Evolutionary conservation across 2,329 filamentous ascomycete genomes (phyloP).

Genomic region (Cyphellophora europaea): DNA sequence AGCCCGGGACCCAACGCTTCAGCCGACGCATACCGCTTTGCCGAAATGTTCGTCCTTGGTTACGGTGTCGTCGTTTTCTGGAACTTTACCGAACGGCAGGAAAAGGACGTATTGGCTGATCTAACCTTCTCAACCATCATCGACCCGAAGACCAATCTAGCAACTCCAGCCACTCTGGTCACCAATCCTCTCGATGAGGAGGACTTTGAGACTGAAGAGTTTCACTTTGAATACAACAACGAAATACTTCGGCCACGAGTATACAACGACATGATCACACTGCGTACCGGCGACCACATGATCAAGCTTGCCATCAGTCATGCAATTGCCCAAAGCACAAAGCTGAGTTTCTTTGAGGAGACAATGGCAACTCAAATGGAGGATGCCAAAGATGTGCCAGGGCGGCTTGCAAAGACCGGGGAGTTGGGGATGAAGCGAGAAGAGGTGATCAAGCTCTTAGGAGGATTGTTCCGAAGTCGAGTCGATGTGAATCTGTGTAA

Average conservation of each 20-base stretch:
- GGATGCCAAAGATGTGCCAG: slow-evolving; percentile 85
- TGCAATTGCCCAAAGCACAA: slow-evolving; percentile 94
- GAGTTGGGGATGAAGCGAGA: slow-evolving; percentile 82
- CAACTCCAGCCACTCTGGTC: slow-evolving; percentile 52
- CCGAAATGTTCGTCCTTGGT: slow-evolving; percentile 93
- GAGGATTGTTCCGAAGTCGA: slow-evolving; percentile 80
- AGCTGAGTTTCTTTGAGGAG: slow-evolving; percentile 92
- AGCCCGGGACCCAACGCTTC: slow-evolving; percentile 44
- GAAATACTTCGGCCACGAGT: slow-evolving; percentile 79
- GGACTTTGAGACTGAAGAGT: slow-evolving; percentile 95
- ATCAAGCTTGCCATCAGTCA: slow-evolving; percentile 60
- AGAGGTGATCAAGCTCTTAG: slow-evolving; percentile 87
- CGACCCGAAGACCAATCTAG: slow-evolving; percentile 20
- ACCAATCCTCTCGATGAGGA: slow-evolving; percentile 73
- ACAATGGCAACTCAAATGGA: slow-evolving; percentile 91
- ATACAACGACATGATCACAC: slow-evolving; percentile 98
- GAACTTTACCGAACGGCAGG: slow-evolving; percentile 95
- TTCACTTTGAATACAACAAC: slow-evolving; percentile 93
- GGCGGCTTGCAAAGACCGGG: slow-evolving; percentile 78
- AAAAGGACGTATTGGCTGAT: slow-evolving; percentile 93
- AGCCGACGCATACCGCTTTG: slow-evolving; percentile 67
- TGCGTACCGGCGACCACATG: slow-evolving; percentile 94
- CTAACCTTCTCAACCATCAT: slow-evolving; percentile 59
- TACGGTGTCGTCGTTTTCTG: slow-evolving; percentile 98
- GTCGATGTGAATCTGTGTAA: slow-evolving; percentile 97